These are phyloP conservation scores for Saccharomycopsis hybrid DNA, from an alignment of 1,139 yeast genomes.

Conservation along the genomic window DNA sequence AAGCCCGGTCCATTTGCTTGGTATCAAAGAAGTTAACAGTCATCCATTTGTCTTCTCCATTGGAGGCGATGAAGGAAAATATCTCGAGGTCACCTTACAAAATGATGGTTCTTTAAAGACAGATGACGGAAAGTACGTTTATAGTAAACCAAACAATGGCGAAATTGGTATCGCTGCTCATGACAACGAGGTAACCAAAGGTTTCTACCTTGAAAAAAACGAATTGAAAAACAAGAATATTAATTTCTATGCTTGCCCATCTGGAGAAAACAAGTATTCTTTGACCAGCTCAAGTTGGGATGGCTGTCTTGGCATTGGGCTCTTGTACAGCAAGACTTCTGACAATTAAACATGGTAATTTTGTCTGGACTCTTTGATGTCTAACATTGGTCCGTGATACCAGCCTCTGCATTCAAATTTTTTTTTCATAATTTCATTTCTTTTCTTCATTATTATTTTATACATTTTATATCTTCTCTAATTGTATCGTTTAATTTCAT, in stretches of 20 bases:
- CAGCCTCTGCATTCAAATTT: no score
- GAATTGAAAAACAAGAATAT: not conserved
- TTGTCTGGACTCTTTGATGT: no score
- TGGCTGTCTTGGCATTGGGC: no score
- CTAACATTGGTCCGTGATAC: no score
- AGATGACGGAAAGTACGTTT: not conserved
- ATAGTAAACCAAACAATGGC: not conserved
- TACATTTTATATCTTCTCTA: no score
- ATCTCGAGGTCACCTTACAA: not conserved
- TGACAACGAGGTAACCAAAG: not conserved
- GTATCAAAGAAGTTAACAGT: not conserved
- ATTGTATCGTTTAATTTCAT: no score
- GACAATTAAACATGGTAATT: no score
- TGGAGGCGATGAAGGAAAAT: not conserved
- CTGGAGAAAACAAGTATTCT: conserved; percentile 1
- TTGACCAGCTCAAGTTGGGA: not conserved
- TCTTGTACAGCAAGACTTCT: no score
- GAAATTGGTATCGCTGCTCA: conserved; percentile 3
- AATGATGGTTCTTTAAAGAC: not conserved
- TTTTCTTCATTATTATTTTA: no score
- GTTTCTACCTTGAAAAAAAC: not conserved
- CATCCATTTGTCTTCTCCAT: conserved; percentile 6
- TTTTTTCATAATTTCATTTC: no score
- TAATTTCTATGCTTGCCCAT: not conserved
- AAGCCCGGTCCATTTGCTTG: not conserved